Percentiles rank a stretch among this genome's conserved stretches.
phyloP scores from a whole-genome alignment of 1,139 yeast species.

The Lodderomyces margitis region DNA sequence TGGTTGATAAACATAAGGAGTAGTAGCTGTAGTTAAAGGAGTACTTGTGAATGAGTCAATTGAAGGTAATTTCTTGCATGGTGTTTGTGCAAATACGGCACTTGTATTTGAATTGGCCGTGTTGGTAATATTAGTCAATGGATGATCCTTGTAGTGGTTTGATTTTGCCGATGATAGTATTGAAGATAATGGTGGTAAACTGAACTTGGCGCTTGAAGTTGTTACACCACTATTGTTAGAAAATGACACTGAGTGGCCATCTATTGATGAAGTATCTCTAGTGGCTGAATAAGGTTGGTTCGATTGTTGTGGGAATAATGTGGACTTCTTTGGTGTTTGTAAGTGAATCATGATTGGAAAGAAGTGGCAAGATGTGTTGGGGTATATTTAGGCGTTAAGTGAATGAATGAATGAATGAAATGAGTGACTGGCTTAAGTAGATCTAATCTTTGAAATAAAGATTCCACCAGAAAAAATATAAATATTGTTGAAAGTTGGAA shows the following conservation, averaged over 20 bases:
- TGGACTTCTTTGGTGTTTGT: slow-evolving; percentile 35
- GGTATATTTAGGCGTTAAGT: neutral
- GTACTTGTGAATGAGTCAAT: slow-evolving; percentile 20
- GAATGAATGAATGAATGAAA: neutral
- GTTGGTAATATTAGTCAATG: slow-evolving; percentile 28
- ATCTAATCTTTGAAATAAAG: neutral
- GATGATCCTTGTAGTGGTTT: slow-evolving; percentile 25
- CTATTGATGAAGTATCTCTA: neutral
- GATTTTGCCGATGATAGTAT: slow-evolving; percentile 26
- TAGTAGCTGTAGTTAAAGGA: slow-evolving; percentile 5
- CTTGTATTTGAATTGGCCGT: neutral
- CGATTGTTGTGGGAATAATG: slow-evolving; percentile 22
- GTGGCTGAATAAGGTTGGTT: slow-evolving; percentile 3
- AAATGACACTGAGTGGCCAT: neutral
- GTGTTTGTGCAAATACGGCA: slow-evolving; percentile 8
- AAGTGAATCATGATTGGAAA: slow-evolving; percentile 18
- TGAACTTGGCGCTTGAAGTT: slow-evolving; percentile 15
- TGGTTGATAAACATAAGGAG: neutral
- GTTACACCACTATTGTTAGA: neutral
- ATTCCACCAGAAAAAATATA: neutral
- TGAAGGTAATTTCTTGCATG: slow-evolving; percentile 24
- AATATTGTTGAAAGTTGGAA: neutral
- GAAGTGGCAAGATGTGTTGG: neutral
- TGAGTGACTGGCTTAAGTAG: neutral
- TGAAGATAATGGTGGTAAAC: slow-evolving; percentile 45